Conservation (phyloP, 2,329 filamentous ascomycete genomes). For the Fusarium xyrophilum region DNA sequence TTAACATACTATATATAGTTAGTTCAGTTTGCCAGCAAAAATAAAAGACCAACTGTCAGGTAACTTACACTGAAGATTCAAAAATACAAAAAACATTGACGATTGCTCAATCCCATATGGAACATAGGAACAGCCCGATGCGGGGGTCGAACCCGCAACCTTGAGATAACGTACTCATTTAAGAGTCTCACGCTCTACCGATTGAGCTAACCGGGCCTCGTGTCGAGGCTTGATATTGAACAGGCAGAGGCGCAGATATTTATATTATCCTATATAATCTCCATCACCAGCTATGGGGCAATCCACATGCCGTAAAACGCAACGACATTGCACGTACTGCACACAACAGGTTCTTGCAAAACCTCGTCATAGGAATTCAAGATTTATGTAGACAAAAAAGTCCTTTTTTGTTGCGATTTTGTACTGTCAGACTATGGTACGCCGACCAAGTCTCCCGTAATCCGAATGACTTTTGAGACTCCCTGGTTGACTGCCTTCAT, state of each 20-base stretch:
- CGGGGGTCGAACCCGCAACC: slow-evolving; percentile 63
- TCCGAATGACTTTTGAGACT: slow-evolving; percentile 30
- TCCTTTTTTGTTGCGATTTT: slow-evolving; percentile 23
- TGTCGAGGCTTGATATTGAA: slow-evolving; percentile 5
- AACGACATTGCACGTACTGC: too few species aligned
- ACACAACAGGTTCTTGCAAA: background rate
- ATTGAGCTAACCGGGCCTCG: slow-evolving; percentile 50
- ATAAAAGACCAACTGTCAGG: background rate
- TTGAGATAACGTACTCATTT: slow-evolving; percentile 55
- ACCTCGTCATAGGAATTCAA: background rate
- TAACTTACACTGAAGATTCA: too few species aligned
- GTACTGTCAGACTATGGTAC: slow-evolving; percentile 21
- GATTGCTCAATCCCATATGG: slow-evolving; percentile 17
- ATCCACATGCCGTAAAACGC: too few species aligned
- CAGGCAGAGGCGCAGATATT: rapidly evolving
- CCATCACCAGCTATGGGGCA: too few species aligned
- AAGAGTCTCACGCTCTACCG: slow-evolving; percentile 76
- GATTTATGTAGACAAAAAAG: background rate
- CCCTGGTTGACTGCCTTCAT: slow-evolving; percentile 10
- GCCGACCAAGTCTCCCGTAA: slow-evolving; percentile 20
- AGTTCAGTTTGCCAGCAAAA: background rate
- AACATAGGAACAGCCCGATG: slow-evolving; percentile 46
- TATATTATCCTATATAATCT: background rate
- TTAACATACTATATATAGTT: background rate
- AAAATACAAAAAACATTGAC: slow-evolving; percentile 1